Base-by-base conservation (phyloP, 2,329 filamentous ascomycete genomes). In the Paraphoma sp. region DNA sequence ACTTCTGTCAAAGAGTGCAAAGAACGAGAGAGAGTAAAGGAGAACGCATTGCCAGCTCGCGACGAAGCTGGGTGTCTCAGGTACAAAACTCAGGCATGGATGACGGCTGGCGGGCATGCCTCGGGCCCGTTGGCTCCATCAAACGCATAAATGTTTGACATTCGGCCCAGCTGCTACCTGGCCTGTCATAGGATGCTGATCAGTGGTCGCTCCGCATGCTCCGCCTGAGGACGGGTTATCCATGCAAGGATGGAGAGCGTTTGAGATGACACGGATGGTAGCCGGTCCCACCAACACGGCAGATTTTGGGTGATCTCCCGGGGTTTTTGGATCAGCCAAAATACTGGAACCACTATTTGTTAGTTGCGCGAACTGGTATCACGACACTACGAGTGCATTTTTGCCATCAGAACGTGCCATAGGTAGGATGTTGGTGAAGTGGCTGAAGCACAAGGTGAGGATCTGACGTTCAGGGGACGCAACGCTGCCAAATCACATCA, bases 71-170 rank as follows among this genome's bases (percentile, higher is more conserved):
- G 69, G 48, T 50, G 72, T 74, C 70, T 73, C 69, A 73, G 61
- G 69, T 67, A 67, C 63, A 67, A 65, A 61, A 67, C 54, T 43
- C 53, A 38, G 50, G 64, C 68, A 69, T 65, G 72, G 69, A 61
- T 69, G 57, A 67, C 54, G 60, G 69, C 67, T 69, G 70, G 66
- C 61, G 56, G 46, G 57, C 58, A 53, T 59, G 59, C 10, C 51
- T 44, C 51, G 51, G 51, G 10, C 16, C 56, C 56, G 53, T 51
- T 58, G 59, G 63, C 61, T 59, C 64, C 64, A 71, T 73, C 69
- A 73, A 76, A 75, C 73, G 65, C 68, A 65, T 71, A 64, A 65
- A 67, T 67, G 74, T 76, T 76, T 77, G 69, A 62, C 64, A 59
- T 64, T 53, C 60, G 46, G 59, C 59, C 65, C 65, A 61, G 66